Evolutionary conservation across 2,329 filamentous ascomycete genomes (phyloP), one percentile per base, ranked within the genome.

Genomic region (Ophiostoma himal-ulmi): DNA sequence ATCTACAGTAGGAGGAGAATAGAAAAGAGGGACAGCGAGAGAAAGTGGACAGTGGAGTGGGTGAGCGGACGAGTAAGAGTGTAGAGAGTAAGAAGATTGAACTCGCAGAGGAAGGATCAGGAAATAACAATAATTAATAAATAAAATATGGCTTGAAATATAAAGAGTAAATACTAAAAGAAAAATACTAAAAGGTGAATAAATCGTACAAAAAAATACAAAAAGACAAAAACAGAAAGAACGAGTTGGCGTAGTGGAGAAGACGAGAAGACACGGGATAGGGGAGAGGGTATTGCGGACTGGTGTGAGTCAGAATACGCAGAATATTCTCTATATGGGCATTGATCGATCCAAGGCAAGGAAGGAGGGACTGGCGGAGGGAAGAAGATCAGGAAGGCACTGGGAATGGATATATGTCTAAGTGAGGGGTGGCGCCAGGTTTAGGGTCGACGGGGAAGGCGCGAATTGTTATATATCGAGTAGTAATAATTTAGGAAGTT

Each of bases 271-370:
- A 41, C 17, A 57, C 69, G 69, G 69, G 64, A 67, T 48, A 70
- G 60, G 68, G 30, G 60, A 36, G 60, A 64, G 6, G 17, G 11
- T 34, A 48, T 17, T 62, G n/a, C 69, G 52, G 60, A 39, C 41
- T 66, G 69, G 57, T 70, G 64, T 70, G 69, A 70, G 69, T 70
- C 69, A 70, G 65, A 70, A 30, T 20, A 65, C 60, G 60, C 60
- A 37, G 41, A 66, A 22, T 34, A 62, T 14, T 44, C 41, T n/a
- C 14, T 34, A 54, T 54, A 54, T 54, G 52, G n/a, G n/a, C 57
- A 62, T 26, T 34, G 52, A 26, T 48, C 48, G 48, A 54, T 26
- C n/a, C 6, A 22, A 60, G 10, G 37, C 37, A 20, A 44, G 44
- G 44, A 48, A 48, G 44, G 44, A 48, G 44, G 17, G 17, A 48